phyloP scores from a whole-genome alignment of 257 asterid genomes.

The Gynochthodes officinalis region DNA sequence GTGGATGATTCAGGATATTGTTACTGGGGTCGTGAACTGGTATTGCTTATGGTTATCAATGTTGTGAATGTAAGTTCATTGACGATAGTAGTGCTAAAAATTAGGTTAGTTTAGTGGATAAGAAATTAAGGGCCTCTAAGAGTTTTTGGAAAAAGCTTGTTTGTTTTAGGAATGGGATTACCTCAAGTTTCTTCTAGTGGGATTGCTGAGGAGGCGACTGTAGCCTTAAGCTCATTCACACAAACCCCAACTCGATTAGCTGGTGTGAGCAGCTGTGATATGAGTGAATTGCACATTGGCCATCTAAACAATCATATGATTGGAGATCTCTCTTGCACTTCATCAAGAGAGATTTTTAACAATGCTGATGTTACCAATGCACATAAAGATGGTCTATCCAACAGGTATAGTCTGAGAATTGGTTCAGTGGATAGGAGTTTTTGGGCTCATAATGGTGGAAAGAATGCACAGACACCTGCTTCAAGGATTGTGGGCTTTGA shows the following conservation, averaged over 20 bases:
- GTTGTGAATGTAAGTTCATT: background rate
- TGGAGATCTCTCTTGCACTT: conserved; percentile 38
- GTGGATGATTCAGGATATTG: background rate
- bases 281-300: conserved; percentile 41
- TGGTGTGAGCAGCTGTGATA: conserved; percentile 50
- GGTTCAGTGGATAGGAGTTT: conserved; percentile 39
- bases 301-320: conserved; percentile 26
- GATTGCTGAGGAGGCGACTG: conserved; percentile 54
- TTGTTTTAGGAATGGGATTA: conserved; percentile 57
- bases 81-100: background rate
- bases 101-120: conserved; percentile 12
- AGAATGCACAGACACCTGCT: conserved; percentile 52
- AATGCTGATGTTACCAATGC: conserved; percentile 38
- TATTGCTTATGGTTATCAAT: background rate
- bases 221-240: conserved; percentile 46
- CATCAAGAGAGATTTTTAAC: conserved; percentile 45
- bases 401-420: conserved; percentile 47
- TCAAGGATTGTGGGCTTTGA: conserved; percentile 81
- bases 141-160: conserved; percentile 9
- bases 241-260: conserved; percentile 43
- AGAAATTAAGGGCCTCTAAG: conserved; percentile 7
- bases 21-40: background rate
- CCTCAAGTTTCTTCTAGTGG: conserved; percentile 66
- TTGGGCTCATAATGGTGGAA: conserved; percentile 39
- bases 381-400: conserved; percentile 46